Percentiles rank a stretch among this genome's conserved stretches.
Conservation (phyloP, 352 stramenopile genomes). For the Pythium folliculosum region DNA sequence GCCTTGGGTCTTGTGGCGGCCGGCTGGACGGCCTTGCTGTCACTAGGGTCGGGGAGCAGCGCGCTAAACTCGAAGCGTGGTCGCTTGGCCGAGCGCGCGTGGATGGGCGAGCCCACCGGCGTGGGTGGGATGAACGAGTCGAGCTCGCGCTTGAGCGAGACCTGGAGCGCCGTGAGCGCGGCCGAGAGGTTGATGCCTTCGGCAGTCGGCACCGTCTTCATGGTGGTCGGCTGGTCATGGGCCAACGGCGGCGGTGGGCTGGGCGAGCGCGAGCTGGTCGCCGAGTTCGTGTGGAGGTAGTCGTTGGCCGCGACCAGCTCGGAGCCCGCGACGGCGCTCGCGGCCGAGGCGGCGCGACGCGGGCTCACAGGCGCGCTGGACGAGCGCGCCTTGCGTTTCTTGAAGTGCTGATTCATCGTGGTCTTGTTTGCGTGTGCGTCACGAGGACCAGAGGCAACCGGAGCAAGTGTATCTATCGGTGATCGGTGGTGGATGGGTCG, state of each 20-base stretch:
- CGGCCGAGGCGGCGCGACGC: constrained; percentile 9
- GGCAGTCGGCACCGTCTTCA: constrained; percentile 8
- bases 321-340: neutral
- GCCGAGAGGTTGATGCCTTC: constrained; percentile 57
- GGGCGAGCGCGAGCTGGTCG: constrained; percentile 11
- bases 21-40: constrained; percentile 10
- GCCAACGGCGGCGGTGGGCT: constrained; percentile 8
- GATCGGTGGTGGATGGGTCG: no score
- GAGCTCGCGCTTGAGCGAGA: constrained; percentile 74
- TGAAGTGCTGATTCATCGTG: constrained; percentile 65
- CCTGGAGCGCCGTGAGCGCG: constrained; percentile 66
- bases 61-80: constrained; percentile 53
- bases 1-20: constrained; percentile 28
- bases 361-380: constrained; percentile 25
- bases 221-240: no score
- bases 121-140: constrained; percentile 73
- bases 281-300: neutral
- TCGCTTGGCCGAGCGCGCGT: constrained; percentile 54
- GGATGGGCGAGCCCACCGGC: constrained; percentile 61
- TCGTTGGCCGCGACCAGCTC: neutral
- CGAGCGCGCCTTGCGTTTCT: constrained; percentile 66
- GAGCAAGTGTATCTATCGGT: constrained; percentile 6
- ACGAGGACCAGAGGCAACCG: no score
- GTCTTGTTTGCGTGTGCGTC: no score
- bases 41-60: constrained; percentile 32